Percentiles rank a stretch among this genome's conserved stretches.
phyloP scores from a whole-genome alignment of 208 protist species.

The Trypanosomatidae sp. region DNA sequence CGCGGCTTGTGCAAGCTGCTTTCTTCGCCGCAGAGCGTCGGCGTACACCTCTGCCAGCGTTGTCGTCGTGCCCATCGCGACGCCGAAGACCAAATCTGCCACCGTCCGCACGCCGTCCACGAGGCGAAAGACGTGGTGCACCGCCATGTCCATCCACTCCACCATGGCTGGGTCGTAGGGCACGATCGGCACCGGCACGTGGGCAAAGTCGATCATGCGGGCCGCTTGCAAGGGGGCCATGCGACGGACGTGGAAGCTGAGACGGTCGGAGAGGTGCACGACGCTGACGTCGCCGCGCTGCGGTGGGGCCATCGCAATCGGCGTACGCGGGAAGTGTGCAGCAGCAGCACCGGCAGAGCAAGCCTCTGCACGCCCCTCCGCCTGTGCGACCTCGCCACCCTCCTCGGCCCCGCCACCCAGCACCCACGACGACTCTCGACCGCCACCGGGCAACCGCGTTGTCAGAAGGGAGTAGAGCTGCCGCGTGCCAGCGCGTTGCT shows the following conservation, averaged over 20 bases:
- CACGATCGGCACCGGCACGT: conserved; percentile 59
- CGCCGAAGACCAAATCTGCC: conserved; percentile 53
- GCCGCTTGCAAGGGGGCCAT: conserved; percentile 50
- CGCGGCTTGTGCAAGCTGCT: too few species aligned
- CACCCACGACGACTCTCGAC: too few species aligned
- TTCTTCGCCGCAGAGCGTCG: conserved; percentile 27
- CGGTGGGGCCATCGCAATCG: too few species aligned
- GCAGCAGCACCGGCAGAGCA: too few species aligned
- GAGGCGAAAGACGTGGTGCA: conserved; percentile 56
- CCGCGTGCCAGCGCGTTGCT: conserved; percentile 17
- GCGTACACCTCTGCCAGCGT: conserved; percentile 47
- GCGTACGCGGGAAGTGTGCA: too few species aligned
- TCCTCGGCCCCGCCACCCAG: too few species aligned
- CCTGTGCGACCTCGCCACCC: too few species aligned
- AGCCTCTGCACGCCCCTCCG: too few species aligned
- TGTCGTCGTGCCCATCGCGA: conserved; percentile 45
- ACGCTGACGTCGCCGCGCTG: too few species aligned
- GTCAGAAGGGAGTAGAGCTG: too few species aligned
- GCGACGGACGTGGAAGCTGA: conserved; percentile 56
- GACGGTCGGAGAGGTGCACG: conserved; percentile 52
- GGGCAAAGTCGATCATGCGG: conserved; percentile 40
- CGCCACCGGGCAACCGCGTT: too few species aligned
- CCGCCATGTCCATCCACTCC: conserved; percentile 66
- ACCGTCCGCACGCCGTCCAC: conserved; percentile 75
- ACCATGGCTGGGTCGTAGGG: conserved; percentile 34